Conservation (phyloP, 495 filamentous ascomycete genomes). For the Chaetomium fimeti region DNA sequence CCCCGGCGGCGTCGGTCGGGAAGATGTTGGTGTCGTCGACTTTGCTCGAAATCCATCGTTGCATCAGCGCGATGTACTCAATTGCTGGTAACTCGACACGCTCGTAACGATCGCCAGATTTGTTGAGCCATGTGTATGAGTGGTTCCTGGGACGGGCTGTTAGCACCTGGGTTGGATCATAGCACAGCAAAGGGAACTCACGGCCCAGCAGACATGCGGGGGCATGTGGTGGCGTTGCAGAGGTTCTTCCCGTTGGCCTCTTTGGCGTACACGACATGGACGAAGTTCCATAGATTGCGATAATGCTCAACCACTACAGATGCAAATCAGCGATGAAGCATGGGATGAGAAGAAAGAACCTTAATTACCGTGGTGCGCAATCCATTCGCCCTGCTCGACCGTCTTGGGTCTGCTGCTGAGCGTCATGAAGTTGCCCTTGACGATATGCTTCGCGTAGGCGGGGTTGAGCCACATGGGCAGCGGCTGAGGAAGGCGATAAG, state of each 20-base stretch:
- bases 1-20: slow-evolving; percentile 66
- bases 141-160: slow-evolving; percentile 55
- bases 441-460: slow-evolving; percentile 78
- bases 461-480: slow-evolving; percentile 53
- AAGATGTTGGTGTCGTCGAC: slow-evolving; percentile 83
- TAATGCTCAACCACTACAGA: slow-evolving; percentile 81
- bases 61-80: slow-evolving; percentile 88
- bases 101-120: slow-evolving; percentile 45
- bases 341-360: not conserved
- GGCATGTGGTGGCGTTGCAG: slow-evolving; percentile 79
- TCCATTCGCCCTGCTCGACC: slow-evolving; percentile 88
- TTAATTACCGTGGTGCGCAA: slow-evolving; percentile 82
- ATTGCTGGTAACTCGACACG: slow-evolving; percentile 70
- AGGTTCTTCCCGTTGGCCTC: slow-evolving; percentile 70
- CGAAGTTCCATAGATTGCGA: slow-evolving; percentile 78
- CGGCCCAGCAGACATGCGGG: slow-evolving; percentile 88
- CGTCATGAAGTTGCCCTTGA: slow-evolving; percentile 96
- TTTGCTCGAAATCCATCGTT: slow-evolving; percentile 91
- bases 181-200: slow-evolving; percentile 47
- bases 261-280: slow-evolving; percentile 74
- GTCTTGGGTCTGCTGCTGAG: slow-evolving; percentile 84
- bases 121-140: slow-evolving; percentile 88
- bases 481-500: slow-evolving; percentile 52
- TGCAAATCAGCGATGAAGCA: not conserved
- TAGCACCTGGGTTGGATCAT: slow-evolving; percentile 8